Evolutionary conservation across 352 stramenopile genomes (phyloP).

Genomic region (Phytopythium helicoides): DNA sequence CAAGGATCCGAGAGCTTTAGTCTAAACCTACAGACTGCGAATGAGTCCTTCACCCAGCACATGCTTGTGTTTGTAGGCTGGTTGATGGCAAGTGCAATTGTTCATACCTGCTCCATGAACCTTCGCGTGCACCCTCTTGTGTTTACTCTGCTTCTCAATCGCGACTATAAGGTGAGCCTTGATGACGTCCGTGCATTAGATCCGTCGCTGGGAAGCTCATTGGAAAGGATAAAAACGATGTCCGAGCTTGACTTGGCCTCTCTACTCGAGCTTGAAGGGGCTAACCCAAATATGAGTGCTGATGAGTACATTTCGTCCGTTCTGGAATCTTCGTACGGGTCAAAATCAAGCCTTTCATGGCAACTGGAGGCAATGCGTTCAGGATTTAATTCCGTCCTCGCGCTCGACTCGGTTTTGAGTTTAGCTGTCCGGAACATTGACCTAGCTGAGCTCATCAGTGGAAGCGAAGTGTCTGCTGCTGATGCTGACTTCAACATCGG

Average conservation of each 20-base stretch:
- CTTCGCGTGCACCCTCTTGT: conserved; percentile 44
- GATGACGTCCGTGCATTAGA: conserved; percentile 52
- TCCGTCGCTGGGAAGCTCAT: conserved; percentile 31
- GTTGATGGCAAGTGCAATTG: conserved; percentile 55
- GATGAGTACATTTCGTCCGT: conserved; percentile 48
- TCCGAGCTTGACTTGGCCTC: conserved; percentile 41
- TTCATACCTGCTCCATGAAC: conserved; percentile 38
- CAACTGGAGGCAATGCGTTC: conserved; percentile 38
- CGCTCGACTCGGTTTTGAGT: conserved; percentile 15
- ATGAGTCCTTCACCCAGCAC: conserved; percentile 32
- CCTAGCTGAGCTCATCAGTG: conserved; percentile 36
- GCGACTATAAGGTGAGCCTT: conserved; percentile 25
- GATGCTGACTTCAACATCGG: conserved; percentile 38
- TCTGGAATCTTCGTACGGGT: conserved; percentile 49
- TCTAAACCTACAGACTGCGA: conserved; percentile 42
- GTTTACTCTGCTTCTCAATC: conserved; percentile 45
- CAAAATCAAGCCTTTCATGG: conserved; percentile 40
- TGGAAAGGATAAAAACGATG: conserved; percentile 52
- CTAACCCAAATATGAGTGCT: conserved; percentile 25
- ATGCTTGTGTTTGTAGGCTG: conserved; percentile 51
- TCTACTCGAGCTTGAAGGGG: conserved; percentile 56
- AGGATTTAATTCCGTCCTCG: conserved; percentile 47
- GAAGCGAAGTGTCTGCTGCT: conserved; percentile 1
- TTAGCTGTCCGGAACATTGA: conserved; percentile 25
- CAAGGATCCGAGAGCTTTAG: conserved; percentile 59